Evolutionary conservation across 2,329 filamentous ascomycete species (phyloP).

Genomic region (Hymenoscyphus infarciens): DNA sequence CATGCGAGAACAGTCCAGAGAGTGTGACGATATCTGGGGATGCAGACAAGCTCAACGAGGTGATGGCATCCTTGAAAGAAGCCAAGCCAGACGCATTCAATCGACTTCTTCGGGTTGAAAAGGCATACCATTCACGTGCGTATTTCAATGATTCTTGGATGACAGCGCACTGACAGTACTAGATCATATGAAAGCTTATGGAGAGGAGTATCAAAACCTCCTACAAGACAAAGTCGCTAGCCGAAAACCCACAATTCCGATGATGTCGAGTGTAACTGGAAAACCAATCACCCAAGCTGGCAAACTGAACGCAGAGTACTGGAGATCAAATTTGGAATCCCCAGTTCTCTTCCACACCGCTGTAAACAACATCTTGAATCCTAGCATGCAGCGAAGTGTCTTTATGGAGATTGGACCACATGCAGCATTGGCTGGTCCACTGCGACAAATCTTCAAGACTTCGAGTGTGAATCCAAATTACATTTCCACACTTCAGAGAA

Average conservation of each 20-base stretch:
- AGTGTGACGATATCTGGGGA: conserved; percentile 30
- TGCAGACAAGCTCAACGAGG: conserved; percentile 14
- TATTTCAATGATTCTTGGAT: conserved; percentile 18
- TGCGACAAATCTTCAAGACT: conserved; percentile 23
- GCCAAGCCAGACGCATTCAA: conserved; percentile 24
- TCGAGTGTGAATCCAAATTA: conserved; percentile 11
- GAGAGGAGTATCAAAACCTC: conserved; percentile 18
- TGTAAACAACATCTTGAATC: conserved; percentile 3
- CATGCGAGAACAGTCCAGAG: conserved; percentile 31
- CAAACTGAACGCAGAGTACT: conserved; percentile 37
- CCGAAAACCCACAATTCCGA: conserved; percentile 12
- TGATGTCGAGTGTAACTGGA: conserved; percentile 20
- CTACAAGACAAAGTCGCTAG: background rate
- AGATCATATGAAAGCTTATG: conserved; percentile 32
- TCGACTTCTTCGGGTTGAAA: conserved; percentile 25
- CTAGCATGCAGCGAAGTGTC: conserved; percentile 14
- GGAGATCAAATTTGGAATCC: conserved; percentile 32
- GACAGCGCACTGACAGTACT: conserved; percentile 20
- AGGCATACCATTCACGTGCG: conserved; percentile 33
- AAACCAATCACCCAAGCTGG: background rate
- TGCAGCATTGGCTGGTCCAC: conserved; percentile 23
- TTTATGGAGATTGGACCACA: conserved; percentile 27
- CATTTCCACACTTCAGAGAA: conserved; percentile 12
- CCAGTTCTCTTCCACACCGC: conserved; percentile 19
- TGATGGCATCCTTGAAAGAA: conserved; percentile 17